Base-by-base conservation (phyloP, 345 rosid genomes). In the Gossypium anomalum region DNA sequence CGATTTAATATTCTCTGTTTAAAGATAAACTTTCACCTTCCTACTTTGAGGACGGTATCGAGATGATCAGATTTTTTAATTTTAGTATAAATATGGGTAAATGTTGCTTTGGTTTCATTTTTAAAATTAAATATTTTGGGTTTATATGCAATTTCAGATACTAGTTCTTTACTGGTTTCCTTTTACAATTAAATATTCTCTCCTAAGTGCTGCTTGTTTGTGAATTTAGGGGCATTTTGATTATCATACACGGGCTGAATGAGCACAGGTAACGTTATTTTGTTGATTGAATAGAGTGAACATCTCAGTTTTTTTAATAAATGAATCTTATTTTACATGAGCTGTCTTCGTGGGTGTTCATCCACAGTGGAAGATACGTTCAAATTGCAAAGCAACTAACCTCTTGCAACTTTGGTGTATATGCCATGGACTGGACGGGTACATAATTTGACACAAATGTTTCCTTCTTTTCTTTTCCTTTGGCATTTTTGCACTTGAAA, bases 351-450 rank as follows among this genome's bases (percentile, higher is more conserved):
- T 61, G 72, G 1, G 7, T 44, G 64, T 45, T 17, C 2, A n/a
- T 79, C 60, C 71, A 25, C 78, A 95, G 99, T 75, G 99, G 98
- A 82, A 89, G 99, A 82, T 95, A 95, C 84, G 77, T 85, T 80
- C 93, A 86, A 19, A 93, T 95, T 77, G 98, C 99, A 2, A 87
- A 78, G 88, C 98, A 93, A 72, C 82, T 95, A 23, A 95, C 87
- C 61, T 80, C 89, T 5, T 65, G 82, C 82, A 81, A 83, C 80
- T 88, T 88, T 70, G 94, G 98, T 41, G 99, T 89, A 52, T 90
- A 88, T 78, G 93, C 99, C 12, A 93, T 93, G 97, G 99, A 95
- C 67, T 95, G 97, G 98, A 90, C 88, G 75, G 99, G 98, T 95
- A 82, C 48, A 59, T 70, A 5, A 3, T 27, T 15, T 27, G 57